Base-by-base conservation (phyloP, 108 stramenopile genomes). In the Skeletonema marinoi region DNA sequence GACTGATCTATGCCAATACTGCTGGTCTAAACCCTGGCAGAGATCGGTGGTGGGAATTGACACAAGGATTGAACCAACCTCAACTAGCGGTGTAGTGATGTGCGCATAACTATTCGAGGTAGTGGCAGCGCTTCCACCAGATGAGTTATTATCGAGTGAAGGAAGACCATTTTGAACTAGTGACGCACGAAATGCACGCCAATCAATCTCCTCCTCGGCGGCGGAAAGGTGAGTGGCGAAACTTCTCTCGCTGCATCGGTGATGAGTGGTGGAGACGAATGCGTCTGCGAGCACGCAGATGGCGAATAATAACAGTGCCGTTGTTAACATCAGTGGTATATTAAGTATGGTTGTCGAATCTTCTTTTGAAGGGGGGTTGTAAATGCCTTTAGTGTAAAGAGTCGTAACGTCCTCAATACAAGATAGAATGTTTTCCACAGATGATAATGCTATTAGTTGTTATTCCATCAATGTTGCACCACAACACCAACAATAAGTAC, bases 141-240 rank as follows among this genome's bases (percentile, higher is more conserved):
- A 30, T 19, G 12, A 12, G 10, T 39, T 10, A 35, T 62, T 21
- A 39, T 50, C 76, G 48, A 66, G 61, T 12, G 69, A 72, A 35
- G 78, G 72, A 33, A 79, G 71, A 65, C 78, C 78, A 60, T 79
- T 59, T 48, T 67, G 71, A 12, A 79, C 78, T 7, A 79, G 51
- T 42, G 33, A 73, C n/a, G 78, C 78, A 32, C 78, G 78, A 42
- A 73, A 79, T 31, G 78, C 64, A 29, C 78, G 65, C 78, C 78
- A 79, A 39, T 78, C 77, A 48, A 64, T 42, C 31, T 78, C 71
- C 6, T 58, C 68, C 29, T 48, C 46, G 3, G 2, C 13, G 4
- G n/a, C 46, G 46, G 13, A n/a, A 3, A n/a, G 13, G 4, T 48
- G 46, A n/a, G 4, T 12, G n/a, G n/a, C n/a, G 46, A 11, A 48